Percentiles rank a stretch among this genome's conserved stretches.
Conservation (phyloP, 192 early-diverging fungal genomes). For the Coemansia sp. region DNA sequence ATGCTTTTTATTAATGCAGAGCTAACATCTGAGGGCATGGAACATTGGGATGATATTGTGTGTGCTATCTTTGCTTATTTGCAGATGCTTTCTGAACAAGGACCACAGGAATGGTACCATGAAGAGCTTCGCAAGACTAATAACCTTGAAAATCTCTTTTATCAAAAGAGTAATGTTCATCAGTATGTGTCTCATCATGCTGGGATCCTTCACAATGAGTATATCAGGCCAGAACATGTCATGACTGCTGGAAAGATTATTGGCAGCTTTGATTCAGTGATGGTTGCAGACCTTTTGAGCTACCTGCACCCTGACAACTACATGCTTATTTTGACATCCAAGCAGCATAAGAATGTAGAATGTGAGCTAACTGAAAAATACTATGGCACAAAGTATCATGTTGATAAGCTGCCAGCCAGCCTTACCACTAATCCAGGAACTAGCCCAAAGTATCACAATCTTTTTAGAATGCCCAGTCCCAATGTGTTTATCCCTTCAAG, state of each 20-base stretch:
- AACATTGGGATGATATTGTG: slow-evolving; percentile 16
- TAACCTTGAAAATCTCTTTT: slow-evolving; percentile 58
- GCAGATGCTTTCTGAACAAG: slow-evolving; percentile 1
- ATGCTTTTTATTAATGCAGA: slow-evolving; percentile 12
- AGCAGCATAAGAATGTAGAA: neutral
- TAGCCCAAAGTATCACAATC: neutral
- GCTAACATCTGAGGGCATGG: slow-evolving; percentile 22
- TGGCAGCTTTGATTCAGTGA: neutral
- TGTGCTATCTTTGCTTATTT: slow-evolving; percentile 31
- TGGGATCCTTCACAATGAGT: slow-evolving; percentile 58
- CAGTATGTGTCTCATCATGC: neutral
- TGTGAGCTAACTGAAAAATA: neutral
- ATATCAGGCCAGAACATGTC: slow-evolving; percentile 27
- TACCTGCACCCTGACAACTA: slow-evolving; percentile 2
- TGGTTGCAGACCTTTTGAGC: neutral
- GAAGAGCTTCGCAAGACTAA: slow-evolving; percentile 36
- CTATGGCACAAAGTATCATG: neutral
- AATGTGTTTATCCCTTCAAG: slow-evolving; percentile 78
- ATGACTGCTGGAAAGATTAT: neutral
- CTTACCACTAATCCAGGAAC: neutral
- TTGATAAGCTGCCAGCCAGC: neutral
- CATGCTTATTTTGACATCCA: neutral
- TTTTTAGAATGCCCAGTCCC: slow-evolving; percentile 60
- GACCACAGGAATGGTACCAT: slow-evolving; percentile 27
- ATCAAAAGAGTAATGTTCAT: slow-evolving; percentile 63